phyloP scores from a whole-genome alignment of 306 rosid species.

The Crotalaria pallida region DNA sequence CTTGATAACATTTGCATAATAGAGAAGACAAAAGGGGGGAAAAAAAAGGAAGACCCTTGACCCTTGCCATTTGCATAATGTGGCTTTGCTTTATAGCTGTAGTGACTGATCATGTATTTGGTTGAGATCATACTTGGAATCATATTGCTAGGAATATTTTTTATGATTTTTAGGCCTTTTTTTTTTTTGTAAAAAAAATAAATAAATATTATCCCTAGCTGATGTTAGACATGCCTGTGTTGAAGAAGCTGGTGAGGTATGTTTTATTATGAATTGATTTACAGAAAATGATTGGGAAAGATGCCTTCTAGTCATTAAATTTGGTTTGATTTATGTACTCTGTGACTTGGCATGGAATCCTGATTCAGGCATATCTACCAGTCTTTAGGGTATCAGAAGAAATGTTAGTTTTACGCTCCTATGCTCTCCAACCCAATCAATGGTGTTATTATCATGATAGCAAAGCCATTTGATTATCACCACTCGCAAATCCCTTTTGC shows the following conservation, averaged over 20 bases:
- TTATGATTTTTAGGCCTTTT: slow-evolving; percentile 12
- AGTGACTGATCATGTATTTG: background rate
- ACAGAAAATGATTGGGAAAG: slow-evolving; percentile 4
- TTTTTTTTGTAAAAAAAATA: background rate
- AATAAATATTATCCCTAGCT: background rate
- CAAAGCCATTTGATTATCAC: background rate
- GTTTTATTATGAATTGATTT: slow-evolving; percentile 9
- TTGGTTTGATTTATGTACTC: background rate
- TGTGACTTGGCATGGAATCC: background rate
- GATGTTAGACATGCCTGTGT: slow-evolving; percentile 7
- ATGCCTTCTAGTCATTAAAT: slow-evolving; percentile 3
- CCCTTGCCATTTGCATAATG: slow-evolving; percentile 16
- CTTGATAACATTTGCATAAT: background rate
- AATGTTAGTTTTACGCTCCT: background rate
- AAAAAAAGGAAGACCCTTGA: background rate
- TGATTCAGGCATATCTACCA: background rate
- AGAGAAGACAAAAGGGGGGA: background rate
- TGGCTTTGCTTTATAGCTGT: slow-evolving; percentile 21
- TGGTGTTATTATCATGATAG: slow-evolving; percentile 9
- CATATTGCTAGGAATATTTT: background rate
- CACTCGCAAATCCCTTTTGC: background rate
- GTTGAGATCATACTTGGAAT: background rate
- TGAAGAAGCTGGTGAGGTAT: slow-evolving; percentile 10
- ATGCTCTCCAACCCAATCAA: background rate
- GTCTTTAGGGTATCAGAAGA: background rate